Conservation (phyloP, 2,329 filamentous ascomycete species). For the Sclerotinia glacialis region DNA sequence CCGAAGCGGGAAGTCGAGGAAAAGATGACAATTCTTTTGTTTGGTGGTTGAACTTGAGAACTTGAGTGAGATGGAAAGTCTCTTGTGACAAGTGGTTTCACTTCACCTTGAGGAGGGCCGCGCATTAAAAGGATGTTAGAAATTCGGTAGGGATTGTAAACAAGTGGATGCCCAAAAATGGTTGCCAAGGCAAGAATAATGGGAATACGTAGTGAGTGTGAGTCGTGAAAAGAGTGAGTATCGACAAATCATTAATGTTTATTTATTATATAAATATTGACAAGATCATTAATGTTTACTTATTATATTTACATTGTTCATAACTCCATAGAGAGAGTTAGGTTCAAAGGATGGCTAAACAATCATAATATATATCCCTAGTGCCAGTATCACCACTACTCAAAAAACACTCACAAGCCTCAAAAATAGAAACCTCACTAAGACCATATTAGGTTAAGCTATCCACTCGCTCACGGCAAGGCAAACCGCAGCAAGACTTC, state of each 20-base stretch:
- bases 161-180: background rate
- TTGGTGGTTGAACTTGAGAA: background rate
- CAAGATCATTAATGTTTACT: too few relatives aligned
- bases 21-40: background rate
- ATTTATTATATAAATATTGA: too few relatives aligned
- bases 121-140: constrained; percentile 14
- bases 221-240: too few relatives aligned
- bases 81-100: constrained; percentile 15
- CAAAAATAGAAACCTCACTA: constrained; percentile 11
- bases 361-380: too few relatives aligned
- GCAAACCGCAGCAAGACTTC: background rate
- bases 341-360: too few relatives aligned
- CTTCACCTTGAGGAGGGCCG: constrained; percentile 10
- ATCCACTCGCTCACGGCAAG: background rate
- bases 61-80: background rate
- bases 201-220: too few relatives aligned
- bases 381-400: too few relatives aligned
- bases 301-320: too few relatives aligned
- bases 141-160: constrained; percentile 7
- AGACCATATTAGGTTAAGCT: background rate
- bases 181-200: constrained; percentile 8
- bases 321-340: too few relatives aligned
- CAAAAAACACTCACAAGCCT: background rate
- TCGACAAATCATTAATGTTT: too few relatives aligned
- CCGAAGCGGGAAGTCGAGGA: background rate